A percentile compares a stretch with the other conserved stretches of the same genome.
Conservation (phyloP, 1,284 basidiomycete species). For the Boletus sp. region DNA sequence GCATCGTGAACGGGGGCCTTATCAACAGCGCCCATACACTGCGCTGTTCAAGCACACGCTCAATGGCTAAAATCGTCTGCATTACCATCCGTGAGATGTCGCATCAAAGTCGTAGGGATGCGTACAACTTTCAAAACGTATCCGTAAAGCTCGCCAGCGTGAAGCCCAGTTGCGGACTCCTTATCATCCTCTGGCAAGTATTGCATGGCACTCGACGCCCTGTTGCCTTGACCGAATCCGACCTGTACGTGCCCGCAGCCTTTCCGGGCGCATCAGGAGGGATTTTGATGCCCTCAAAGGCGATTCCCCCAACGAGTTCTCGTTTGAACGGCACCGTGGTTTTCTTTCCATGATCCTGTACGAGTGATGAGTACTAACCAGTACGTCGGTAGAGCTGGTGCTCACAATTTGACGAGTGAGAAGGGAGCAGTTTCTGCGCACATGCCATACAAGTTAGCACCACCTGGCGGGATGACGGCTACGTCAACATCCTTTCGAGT, state of each 20-base stretch:
- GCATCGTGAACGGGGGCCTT: too few relatives aligned
- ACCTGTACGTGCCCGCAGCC: background rate
- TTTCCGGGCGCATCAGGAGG: too few relatives aligned
- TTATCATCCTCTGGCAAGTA: too few relatives aligned
- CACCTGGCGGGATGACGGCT: background rate
- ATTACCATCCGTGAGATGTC: too few relatives aligned
- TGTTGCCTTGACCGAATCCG: background rate
- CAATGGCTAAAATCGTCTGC: too few relatives aligned
- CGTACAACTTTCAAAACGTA: too few relatives aligned
- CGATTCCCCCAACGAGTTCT: background rate
- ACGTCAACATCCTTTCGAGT: background rate
- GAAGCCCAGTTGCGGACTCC: too few relatives aligned
- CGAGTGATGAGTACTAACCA: background rate
- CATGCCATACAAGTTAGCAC: background rate
- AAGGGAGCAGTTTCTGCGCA: background rate
- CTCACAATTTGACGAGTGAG: background rate
- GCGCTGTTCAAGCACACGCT: too few relatives aligned
- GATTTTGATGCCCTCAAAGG: background rate
- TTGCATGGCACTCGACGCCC: too few relatives aligned
- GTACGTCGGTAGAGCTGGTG: background rate
- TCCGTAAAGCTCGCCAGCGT: too few relatives aligned
- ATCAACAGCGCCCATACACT: too few relatives aligned
- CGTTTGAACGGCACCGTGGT: background rate
- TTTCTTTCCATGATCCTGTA: background rate
- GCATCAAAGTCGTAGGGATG: too few relatives aligned